phyloP scores from a whole-genome alignment of 768 basidiomycete species.

The Naganishia vaughanmartiniae region DNA sequence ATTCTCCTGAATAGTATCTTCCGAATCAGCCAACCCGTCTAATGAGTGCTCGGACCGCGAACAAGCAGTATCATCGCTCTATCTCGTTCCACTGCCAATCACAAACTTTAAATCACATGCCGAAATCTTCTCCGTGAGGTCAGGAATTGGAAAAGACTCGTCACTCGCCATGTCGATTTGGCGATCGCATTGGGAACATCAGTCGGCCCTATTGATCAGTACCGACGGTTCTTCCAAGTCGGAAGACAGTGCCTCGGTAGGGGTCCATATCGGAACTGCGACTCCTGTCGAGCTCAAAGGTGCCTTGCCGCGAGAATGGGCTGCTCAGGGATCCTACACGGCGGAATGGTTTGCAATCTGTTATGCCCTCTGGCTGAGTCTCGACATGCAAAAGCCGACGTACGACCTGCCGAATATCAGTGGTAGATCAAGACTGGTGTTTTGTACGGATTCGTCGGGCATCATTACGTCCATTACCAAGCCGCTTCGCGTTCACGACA shows the following conservation, averaged over 20 bases:
- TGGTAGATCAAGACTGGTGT: slow-evolving; percentile 7
- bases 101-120: slow-evolving; percentile 9
- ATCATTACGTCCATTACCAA: slow-evolving; percentile 13
- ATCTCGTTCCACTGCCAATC: neutral
- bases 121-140: slow-evolving; percentile 9
- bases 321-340: slow-evolving; percentile 17
- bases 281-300: slow-evolving; percentile 10
- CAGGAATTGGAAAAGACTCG: slow-evolving; percentile 15
- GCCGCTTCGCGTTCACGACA: neutral
- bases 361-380: slow-evolving; percentile 11
- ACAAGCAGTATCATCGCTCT: neutral
- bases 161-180: slow-evolving; percentile 18
- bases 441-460: slow-evolving; percentile 19
- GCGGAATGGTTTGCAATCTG: slow-evolving; percentile 25
- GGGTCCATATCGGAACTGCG: slow-evolving; percentile 10
- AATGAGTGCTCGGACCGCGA: neutral
- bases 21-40: neutral
- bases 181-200: slow-evolving; percentile 17
- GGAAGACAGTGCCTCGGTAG: slow-evolving; percentile 15
- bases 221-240: slow-evolving; percentile 20
- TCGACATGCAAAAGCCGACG: slow-evolving; percentile 4
- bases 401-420: slow-evolving; percentile 14
- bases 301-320: slow-evolving; percentile 20
- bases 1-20: neutral
- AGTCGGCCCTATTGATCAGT: slow-evolving; percentile 1